These are phyloP conservation scores for Penicillium roqueforti DNA, from an alignment of 495 filamentous ascomycete genomes.

Conservation along the genomic window DNA sequence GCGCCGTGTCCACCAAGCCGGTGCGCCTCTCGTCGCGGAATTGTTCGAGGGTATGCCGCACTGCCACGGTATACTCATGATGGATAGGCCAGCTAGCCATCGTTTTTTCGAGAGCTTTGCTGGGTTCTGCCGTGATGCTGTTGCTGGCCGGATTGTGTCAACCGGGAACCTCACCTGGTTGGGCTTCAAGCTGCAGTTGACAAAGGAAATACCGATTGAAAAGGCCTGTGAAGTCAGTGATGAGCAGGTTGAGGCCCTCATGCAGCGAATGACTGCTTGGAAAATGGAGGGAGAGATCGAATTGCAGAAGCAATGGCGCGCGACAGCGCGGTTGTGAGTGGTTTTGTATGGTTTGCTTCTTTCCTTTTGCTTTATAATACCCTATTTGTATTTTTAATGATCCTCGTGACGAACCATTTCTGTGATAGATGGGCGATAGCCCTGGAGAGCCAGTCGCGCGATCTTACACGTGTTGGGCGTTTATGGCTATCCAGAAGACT, in stretches of 20 bases:
- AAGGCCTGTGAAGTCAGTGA: conserved; percentile 46
- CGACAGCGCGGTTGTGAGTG: conserved; percentile 45
- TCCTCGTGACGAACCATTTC: neutral
- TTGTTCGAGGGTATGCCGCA: conserved; percentile 90
- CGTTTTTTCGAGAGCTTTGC: conserved; percentile 55
- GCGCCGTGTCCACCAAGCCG: conserved; percentile 52
- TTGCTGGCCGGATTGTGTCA: conserved; percentile 26
- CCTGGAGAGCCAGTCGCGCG: neutral
- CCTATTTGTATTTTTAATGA: neutral
- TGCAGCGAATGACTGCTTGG: conserved; percentile 46
- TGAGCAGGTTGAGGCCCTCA: conserved; percentile 48
- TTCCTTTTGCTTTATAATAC: neutral
- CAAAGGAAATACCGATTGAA: conserved; percentile 48
- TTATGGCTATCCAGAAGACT: neutral
- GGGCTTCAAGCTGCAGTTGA: conserved; percentile 51
- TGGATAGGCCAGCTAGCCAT: conserved; percentile 40
- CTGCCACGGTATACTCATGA: conserved; percentile 66
- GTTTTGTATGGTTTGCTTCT: neutral
- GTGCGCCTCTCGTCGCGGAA: conserved; percentile 63
- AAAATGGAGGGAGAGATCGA: conserved; percentile 44
- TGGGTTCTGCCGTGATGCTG: conserved; percentile 48
- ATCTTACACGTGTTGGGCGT: neutral
- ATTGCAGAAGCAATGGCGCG: conserved; percentile 35
- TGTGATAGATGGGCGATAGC: neutral
- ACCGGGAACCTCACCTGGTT: conserved; percentile 41